Evolutionary conservation across 2,329 filamentous ascomycete genomes (phyloP).

Genomic region (Botrytis paeoniae): DNA sequence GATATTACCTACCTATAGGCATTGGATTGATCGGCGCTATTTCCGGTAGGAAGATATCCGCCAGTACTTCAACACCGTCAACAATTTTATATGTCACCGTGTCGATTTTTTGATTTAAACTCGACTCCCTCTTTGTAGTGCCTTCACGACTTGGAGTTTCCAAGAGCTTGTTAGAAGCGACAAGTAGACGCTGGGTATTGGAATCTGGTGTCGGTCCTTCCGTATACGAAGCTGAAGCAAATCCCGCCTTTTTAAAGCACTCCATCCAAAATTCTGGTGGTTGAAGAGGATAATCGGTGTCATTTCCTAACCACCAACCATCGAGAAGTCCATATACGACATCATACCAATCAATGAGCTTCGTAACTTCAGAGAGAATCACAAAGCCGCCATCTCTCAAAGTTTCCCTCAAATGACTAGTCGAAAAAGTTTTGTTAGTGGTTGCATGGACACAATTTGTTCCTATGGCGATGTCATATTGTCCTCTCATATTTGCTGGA

Average conservation of each 20-base stretch:
- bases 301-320: constrained; percentile 33
- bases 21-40: neutral
- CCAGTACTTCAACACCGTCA: neutral
- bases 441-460: constrained; percentile 35
- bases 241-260: constrained; percentile 21
- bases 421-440: constrained; percentile 17
- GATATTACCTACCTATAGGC: neutral
- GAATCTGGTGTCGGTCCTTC: constrained; percentile 26
- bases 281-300: constrained; percentile 21
- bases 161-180: neutral
- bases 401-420: constrained; percentile 20
- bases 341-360: constrained; percentile 30
- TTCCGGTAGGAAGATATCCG: constrained; percentile 10
- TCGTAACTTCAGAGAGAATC: constrained; percentile 30
- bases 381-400: constrained; percentile 28
- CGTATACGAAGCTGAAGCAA: constrained; percentile 21
- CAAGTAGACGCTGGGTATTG: constrained; percentile 17
- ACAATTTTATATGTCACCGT: constrained; percentile 9
- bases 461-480: constrained; percentile 28
- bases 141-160: neutral
- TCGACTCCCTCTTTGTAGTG: neutral
- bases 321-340: constrained; percentile 34
- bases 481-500: constrained; percentile 16
- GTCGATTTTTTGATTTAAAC: neutral
- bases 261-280: constrained; percentile 26